Evolutionary conservation across 2,329 filamentous ascomycete species (phyloP), one percentile per base, ranked within the genome.

Genomic region (Metarhizium rileyi): DNA sequence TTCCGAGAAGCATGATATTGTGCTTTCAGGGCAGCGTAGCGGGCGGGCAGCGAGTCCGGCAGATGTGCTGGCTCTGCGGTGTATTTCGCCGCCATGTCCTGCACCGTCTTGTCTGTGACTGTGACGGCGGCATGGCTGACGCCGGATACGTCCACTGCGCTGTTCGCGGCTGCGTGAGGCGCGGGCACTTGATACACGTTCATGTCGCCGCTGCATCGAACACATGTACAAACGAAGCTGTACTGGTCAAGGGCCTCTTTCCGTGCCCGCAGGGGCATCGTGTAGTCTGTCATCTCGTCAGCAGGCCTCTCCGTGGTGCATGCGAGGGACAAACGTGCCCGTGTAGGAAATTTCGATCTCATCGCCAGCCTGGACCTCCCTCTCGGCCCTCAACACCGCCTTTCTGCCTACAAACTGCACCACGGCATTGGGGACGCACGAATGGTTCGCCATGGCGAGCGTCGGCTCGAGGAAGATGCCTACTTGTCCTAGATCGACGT

Each of bases 321-420:
- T 44, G 45, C 22, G 12, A 40, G n/a, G n/a, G 18, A 5, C 16
- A n/a, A 20, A 59, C 68, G 52, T 63, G 76, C 80, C 78, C 33
- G 80, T 77, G 55, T 84, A 84, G 1, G 78, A 81, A 30, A 84
- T 80, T 50, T 75, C 72, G 48, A 84, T 72, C 63, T 83, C 77
- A 25, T 81, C 73, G 7, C 71, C 78, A 28, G 66, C 59, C 14
- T 67, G 57, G 40, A 84, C 80, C 3, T 66, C 61, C 22, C 57
- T 61, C 48, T 75, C 69, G 2, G 80, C 76, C 35, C 73, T 69
- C 14, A 84, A 62, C 3, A 74, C 63, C 3, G 77, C 74, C 4
- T 63, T 68, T 5, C 78, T 70, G 4, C 75, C 75, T 36, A 72
- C 56, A 47, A 83, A 82, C 41, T 74, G 70, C 16, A 84, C 75